Conservation (phyloP, 768 basidiomycete species). For the Exidia glandulosa region DNA sequence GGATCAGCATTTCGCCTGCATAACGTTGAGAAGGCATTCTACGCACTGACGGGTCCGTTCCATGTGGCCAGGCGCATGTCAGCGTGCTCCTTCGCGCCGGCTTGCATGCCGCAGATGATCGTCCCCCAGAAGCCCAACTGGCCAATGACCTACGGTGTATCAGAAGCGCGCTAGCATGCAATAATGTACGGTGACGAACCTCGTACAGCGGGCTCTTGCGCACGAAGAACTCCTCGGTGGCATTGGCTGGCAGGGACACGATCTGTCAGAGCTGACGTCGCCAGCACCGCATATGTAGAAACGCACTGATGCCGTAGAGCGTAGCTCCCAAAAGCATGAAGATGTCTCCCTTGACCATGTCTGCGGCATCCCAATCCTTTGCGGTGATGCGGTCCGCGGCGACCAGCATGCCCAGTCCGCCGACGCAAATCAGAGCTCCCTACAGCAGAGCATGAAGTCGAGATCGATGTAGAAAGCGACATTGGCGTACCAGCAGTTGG, state of each 20-base stretch:
- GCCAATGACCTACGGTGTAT: conserved; percentile 47
- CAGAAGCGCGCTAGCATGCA: neutral
- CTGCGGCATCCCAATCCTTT: conserved; percentile 40
- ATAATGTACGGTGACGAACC: conserved; percentile 13
- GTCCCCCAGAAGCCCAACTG: conserved; percentile 81
- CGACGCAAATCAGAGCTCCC: conserved; percentile 66
- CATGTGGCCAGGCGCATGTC: conserved; percentile 56
- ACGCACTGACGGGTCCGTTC: conserved; percentile 59
- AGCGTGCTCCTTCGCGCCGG: conserved; percentile 60
- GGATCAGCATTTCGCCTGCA: conserved; percentile 5
- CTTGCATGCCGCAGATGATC: conserved; percentile 54
- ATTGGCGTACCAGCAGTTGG: conserved; percentile 50
- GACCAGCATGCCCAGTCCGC: conserved; percentile 71
- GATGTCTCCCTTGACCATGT: conserved; percentile 65
- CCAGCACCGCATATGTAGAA: neutral
- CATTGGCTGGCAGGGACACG: conserved; percentile 45
- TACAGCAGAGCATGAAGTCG: conserved; percentile 13
- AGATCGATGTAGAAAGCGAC: neutral
- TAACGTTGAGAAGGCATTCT: conserved; percentile 12
- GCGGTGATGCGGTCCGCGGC: conserved; percentile 65
- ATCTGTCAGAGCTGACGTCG: neutral
- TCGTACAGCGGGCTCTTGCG: conserved; percentile 72
- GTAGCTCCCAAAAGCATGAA: conserved; percentile 84
- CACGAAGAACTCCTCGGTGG: conserved; percentile 82
- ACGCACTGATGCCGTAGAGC: conserved; percentile 76